phyloP scores from a whole-genome alignment of 352 stramenopile genomes.

The Pseudoperonospora humuli region DNA sequence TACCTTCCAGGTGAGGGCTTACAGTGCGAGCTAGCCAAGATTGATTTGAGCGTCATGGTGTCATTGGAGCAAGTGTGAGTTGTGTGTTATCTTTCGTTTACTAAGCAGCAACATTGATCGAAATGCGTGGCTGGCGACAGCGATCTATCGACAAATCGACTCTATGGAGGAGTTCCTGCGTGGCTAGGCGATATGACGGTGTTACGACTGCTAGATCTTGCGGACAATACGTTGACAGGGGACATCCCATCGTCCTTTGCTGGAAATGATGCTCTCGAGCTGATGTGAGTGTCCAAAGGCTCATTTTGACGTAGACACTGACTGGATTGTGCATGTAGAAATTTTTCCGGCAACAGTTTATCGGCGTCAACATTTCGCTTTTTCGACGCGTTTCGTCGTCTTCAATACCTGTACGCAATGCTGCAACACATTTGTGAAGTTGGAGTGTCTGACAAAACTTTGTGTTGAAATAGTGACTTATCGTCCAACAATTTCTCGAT shows the following conservation, averaged over 20 bases:
- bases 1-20: constrained; percentile 46
- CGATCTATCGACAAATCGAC: constrained; percentile 45
- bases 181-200: constrained; percentile 62
- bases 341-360: constrained; percentile 33
- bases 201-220: constrained; percentile 54
- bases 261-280: constrained; percentile 52
- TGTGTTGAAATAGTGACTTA: constrained; percentile 27
- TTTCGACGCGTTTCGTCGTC: constrained; percentile 31
- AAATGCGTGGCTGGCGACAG: constrained; percentile 12
- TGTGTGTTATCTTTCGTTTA: background rate
- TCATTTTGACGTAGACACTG: background rate
- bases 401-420: constrained; percentile 32
- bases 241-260: constrained; percentile 41
- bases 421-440: too few species aligned
- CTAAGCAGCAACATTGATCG: background rate
- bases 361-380: constrained; percentile 21
- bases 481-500: constrained; percentile 36
- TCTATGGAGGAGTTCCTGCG: constrained; percentile 41
- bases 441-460: too few species aligned
- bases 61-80: constrained; percentile 69
- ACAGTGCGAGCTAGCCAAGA: constrained; percentile 35
- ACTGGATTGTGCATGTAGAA: constrained; percentile 12
- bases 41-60: constrained; percentile 58
- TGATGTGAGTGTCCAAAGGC: constrained; percentile 40
- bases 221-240: constrained; percentile 35